Percentiles rank a stretch among this genome's conserved stretches.
Evolutionary conservation across 352 stramenopile species (phyloP).

Genomic region (Vaucheria bursata): DNA sequence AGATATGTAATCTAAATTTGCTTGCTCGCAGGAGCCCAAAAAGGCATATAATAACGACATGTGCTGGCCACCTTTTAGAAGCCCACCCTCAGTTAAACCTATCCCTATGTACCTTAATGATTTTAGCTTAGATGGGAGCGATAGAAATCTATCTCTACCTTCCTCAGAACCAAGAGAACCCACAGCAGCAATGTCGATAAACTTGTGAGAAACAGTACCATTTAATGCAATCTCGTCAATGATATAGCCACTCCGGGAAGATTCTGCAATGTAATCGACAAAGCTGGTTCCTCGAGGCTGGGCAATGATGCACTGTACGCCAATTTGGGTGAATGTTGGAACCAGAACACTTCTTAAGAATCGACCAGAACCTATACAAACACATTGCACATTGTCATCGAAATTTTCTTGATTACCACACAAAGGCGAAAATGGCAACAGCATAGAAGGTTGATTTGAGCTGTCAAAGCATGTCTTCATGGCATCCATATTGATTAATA

Average conservation of each 20-base stretch:
- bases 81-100: conserved; percentile 60
- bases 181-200: conserved; percentile 38
- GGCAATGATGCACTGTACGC: conserved; percentile 55
- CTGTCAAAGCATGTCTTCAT: too few relatives aligned
- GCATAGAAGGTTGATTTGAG: too few relatives aligned
- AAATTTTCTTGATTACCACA: too few relatives aligned
- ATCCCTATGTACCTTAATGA: conserved; percentile 57
- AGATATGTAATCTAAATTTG: conserved; percentile 52
- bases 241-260: conserved; percentile 53
- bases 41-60: conserved; percentile 59
- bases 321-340: conserved; percentile 52
- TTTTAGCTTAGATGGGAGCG: conserved; percentile 50
- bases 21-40: conserved; percentile 51
- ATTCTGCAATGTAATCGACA: conserved; percentile 40
- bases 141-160: conserved; percentile 51
- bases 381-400: conserved; percentile 15
- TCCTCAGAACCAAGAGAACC: conserved; percentile 50
- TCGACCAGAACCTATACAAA: conserved; percentile 63
- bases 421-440: too few relatives aligned
- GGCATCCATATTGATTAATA: too few relatives aligned
- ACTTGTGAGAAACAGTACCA: conserved; percentile 48
- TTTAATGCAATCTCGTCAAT: conserved; percentile 59
- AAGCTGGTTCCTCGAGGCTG: conserved; percentile 60
- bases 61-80: conserved; percentile 44
- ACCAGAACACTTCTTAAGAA: conserved; percentile 65